phyloP scores from a whole-genome alignment of 2,329 filamentous ascomycete species.

The Sarocladium brachiariae region DNA sequence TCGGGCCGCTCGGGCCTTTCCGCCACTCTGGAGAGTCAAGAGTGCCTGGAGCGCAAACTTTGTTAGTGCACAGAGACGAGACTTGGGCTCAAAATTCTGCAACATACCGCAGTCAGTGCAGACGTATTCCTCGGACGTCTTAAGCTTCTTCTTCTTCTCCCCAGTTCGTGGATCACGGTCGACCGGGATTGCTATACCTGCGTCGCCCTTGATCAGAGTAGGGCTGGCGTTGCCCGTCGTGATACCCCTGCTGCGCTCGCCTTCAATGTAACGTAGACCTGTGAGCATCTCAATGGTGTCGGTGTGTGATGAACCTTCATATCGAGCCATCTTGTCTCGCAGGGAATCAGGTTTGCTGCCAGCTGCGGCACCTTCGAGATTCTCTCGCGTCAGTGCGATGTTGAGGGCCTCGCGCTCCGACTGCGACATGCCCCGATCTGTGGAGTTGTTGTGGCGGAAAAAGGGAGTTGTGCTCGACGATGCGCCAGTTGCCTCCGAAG shows the following conservation, averaged over 20 bases:
- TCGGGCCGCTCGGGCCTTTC: slow-evolving; percentile 86
- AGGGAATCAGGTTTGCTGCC: slow-evolving; percentile 66
- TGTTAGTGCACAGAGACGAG: not conserved
- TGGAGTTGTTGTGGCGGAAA: slow-evolving; percentile 31
- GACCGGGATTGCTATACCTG: slow-evolving; percentile 74
- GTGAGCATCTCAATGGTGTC: slow-evolving; percentile 93
- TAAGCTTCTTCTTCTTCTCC: slow-evolving; percentile 84
- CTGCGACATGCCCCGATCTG: slow-evolving; percentile 49
- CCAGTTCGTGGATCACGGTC: slow-evolving; percentile 67
- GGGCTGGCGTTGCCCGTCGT: slow-evolving; percentile 80
- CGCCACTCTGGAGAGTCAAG: slow-evolving; percentile 93
- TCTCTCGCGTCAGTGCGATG: slow-evolving; percentile 67
- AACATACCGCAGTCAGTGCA: slow-evolving; percentile 82
- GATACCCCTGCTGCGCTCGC: slow-evolving; percentile 80
- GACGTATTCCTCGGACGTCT: slow-evolving; percentile 80
- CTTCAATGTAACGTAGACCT: slow-evolving; percentile 78
- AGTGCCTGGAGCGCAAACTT: slow-evolving; percentile 46
- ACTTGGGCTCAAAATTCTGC: not conserved
- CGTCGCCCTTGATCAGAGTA: slow-evolving; percentile 76
- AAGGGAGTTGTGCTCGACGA: slow-evolving; percentile 23
- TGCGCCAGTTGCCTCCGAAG: slow-evolving; percentile 37
- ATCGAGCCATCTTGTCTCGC: slow-evolving; percentile 77
- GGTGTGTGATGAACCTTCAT: slow-evolving; percentile 68
- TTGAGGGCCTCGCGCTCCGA: slow-evolving; percentile 60
- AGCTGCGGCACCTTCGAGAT: slow-evolving; percentile 61